Conservation (phyloP, 1,284 basidiomycete species). For the Ceratorhiza oryzae-sativae region DNA sequence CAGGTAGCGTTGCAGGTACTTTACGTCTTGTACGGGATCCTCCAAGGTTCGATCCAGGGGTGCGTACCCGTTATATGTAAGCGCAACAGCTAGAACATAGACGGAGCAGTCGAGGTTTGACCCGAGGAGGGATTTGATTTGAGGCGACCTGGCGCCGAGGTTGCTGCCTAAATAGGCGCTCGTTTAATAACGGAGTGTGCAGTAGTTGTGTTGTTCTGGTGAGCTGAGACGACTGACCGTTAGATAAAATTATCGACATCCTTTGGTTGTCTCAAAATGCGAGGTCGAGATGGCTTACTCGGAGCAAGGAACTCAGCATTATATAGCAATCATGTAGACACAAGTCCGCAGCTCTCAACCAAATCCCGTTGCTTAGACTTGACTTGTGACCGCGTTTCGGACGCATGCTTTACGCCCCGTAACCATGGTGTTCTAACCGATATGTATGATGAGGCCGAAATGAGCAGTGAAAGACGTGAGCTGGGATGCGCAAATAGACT, state of each 20-base stretch:
- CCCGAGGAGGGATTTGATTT: not conserved
- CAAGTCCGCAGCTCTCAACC: not conserved
- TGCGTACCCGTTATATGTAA: not conserved
- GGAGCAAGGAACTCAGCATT: too few relatives aligned
- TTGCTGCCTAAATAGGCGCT: too few relatives aligned
- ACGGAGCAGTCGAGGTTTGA: not conserved
- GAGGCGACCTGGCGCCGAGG: too few relatives aligned
- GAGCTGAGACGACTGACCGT: not conserved
- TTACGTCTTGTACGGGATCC: constrained; percentile 7
- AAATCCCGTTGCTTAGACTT: too few relatives aligned
- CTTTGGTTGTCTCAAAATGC: not conserved
- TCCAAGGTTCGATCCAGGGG: not conserved
- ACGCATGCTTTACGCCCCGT: too few relatives aligned
- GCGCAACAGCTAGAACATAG: constrained; percentile 12
- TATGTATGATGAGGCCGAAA: too few relatives aligned
- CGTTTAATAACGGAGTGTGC: too few relatives aligned
- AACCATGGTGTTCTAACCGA: too few relatives aligned
- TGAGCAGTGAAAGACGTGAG: not conserved
- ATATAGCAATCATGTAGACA: too few relatives aligned
- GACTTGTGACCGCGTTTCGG: too few relatives aligned
- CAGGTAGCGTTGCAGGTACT: not conserved
- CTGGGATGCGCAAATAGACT: not conserved
- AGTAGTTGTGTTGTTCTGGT: too few relatives aligned
- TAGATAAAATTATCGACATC: not conserved
- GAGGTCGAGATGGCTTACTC: too few relatives aligned